Base-by-base conservation (phyloP, 495 filamentous ascomycete species). In the Barbatosphaeria neglecta region DNA sequence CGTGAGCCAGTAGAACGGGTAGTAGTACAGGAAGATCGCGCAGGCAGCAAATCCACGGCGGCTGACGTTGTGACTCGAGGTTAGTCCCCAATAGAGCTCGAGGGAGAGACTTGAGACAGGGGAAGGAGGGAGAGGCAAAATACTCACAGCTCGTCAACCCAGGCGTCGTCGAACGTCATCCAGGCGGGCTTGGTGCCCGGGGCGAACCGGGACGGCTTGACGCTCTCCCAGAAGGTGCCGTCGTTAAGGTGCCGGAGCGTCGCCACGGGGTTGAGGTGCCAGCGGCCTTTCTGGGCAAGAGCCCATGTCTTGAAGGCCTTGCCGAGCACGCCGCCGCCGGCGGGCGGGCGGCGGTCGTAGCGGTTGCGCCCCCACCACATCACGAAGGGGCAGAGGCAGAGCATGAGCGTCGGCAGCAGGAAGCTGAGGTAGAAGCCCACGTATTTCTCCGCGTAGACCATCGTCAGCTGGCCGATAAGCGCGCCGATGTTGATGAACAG, bases 391-490 rank as follows among this genome's bases (percentile, higher is more conserved):
- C 77, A 82, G 47, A 78, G 44, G 45, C 70, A 67, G 57, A 86
- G 66, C 23, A 76, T 50, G 42, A 68, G 50, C 1, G 80, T 83
- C 6, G 82, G 81, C 15, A 86, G 67, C 6, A 74, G 63, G 54
- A 62, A 86, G 1, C 81, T 69, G n/a, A 87, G 69, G 71, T 77
- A 89, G 67, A 86, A 89, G 18, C 84, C 84, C 46, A 87, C 79
- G 45, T 84, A 85, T 48, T 82, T 75, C 64, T 85, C 83, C 6
- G 76, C 75, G 54, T 84, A 84, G 22, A 77, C 75, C 78, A 83
- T 69, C 16, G 53, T 41, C 22, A 73, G 60, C 35, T 66, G 64
- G 4, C 67, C 81, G 22, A 72, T 28, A 16, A 85, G 54, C 1
- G 79, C 66, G 35, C 82, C 82, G 37, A 83, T 55, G 55, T 86